phyloP scores from a whole-genome alignment of 2,329 filamentous ascomycete species.

The Sordariomycetes sp. region DNA sequence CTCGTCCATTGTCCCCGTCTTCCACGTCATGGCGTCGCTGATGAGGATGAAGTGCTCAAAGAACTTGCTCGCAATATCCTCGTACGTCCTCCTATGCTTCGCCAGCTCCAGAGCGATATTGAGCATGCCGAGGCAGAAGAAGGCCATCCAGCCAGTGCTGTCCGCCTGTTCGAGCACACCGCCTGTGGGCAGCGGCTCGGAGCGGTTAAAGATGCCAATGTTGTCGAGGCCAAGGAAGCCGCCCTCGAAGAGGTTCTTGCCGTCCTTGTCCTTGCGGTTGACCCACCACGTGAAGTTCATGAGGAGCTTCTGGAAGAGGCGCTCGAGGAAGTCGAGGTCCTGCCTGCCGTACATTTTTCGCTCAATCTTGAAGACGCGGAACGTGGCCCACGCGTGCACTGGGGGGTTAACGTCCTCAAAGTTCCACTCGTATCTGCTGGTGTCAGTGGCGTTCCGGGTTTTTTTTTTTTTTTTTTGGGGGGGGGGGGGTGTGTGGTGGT shows the following conservation, averaged over 20 bases:
- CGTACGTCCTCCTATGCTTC: conserved; percentile 88
- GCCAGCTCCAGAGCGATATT: conserved; percentile 93
- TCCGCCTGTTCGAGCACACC: conserved; percentile 92
- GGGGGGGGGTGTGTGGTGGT: too few relatives aligned
- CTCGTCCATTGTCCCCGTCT: conserved; percentile 53
- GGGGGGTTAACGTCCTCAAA: conserved; percentile 95
- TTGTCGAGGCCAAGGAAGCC: conserved; percentile 94
- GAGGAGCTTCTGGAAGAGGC: conserved; percentile 90
- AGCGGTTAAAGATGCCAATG: conserved; percentile 94
- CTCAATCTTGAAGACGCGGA: conserved; percentile 96
- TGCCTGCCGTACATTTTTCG: conserved; percentile 92
- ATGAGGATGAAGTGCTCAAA: conserved; percentile 98
- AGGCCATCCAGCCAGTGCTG: conserved; percentile 98
- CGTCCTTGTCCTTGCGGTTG: conserved; percentile 85
- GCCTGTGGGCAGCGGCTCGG: conserved; percentile 84
- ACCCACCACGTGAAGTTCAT: conserved; percentile 99
- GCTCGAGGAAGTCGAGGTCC: conserved; percentile 88
- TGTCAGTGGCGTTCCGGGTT: conserved; percentile 9
- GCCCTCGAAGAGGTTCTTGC: conserved; percentile 95
- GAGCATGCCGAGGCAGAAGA: conserved; percentile 92
- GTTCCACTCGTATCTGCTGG: conserved; percentile 70
- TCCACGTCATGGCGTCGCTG: conserved; percentile 91
- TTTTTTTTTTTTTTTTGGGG: too few relatives aligned
- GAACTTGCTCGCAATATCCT: conserved; percentile 96
- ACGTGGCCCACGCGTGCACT: conserved; percentile 91